Base-by-base conservation (phyloP, 2,329 filamentous ascomycete species). In the Thelonectria discophora region DNA sequence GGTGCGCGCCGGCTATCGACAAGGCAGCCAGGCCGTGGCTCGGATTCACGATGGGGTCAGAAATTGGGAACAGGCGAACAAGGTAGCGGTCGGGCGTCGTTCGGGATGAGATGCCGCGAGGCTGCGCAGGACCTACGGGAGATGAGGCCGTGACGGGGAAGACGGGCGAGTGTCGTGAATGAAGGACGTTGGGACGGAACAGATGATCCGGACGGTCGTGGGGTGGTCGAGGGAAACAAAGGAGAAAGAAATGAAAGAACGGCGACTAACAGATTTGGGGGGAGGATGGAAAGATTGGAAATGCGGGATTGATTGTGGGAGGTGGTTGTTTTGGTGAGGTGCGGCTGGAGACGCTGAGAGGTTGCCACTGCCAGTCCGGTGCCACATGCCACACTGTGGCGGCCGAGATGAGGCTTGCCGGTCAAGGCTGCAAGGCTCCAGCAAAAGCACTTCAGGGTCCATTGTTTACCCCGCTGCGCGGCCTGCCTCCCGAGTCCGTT, bases 1-100 rank as follows among this genome's bases (percentile, higher is more conserved):
- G 39, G 12, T 60, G 49, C 55, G 69, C 49, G 40, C 52, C 52
- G 43, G 39, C 50, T 55, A 24, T 50, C 47, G 34, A 20, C 30
- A 58, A 58, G 30, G n/a, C 10, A 52, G n/a, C 24, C 45, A 50
- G 45, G 37, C 55, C 43, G 49, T 61, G 50, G 47, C 15, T 50
- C 24, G 37, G 49, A 42, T 49, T 52, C 55, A 42, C 53, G 55
- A 43, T 30, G 51, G 55, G 37, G 58, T 5, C 58, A 6, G 21
- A 24, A 24, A n/a, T n/a, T n/a, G n/a, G n/a, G n/a, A 55, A 17
- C 32, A 51, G 15, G 34, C 34, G 32, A 40, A 10, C 21, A 11
- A 50, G 54, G 46, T 18, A 57, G 55, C 55, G 47, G 43, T 20
- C 8, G 7, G 17, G 24, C 18, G n/a, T 18, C 9, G 21, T 30